Percentiles rank a stretch among this genome's conserved stretches.
These are phyloP conservation scores for Trypanosoma avium DNA, from an alignment of 208 protist species.

Conservation along the genomic window DNA sequence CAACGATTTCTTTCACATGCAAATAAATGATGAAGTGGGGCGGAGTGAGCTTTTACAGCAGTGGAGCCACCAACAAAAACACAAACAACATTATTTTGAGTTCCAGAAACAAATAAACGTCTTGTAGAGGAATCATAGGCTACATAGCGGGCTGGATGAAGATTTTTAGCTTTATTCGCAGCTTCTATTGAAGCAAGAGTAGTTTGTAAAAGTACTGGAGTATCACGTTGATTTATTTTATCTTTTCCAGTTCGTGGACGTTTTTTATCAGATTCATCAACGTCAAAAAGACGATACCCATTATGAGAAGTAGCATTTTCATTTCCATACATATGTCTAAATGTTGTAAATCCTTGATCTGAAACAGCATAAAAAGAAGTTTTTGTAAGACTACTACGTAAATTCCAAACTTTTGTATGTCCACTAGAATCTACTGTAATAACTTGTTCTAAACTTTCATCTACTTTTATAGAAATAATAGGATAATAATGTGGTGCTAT, in stretches of 20 bases:
- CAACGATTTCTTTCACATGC: constrained; percentile 40
- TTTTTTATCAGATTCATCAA: constrained; percentile 17
- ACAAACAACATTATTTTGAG: constrained; percentile 64
- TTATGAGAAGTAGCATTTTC: constrained; percentile 9
- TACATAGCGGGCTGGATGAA: constrained; percentile 45
- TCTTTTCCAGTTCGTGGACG: background rate
- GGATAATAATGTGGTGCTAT: constrained; percentile 60
- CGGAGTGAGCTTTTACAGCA: constrained; percentile 48
- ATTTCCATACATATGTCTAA: constrained; percentile 17
- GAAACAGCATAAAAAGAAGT: constrained; percentile 71
- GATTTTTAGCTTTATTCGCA: constrained; percentile 21
- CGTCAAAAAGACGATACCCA: constrained; percentile 26
- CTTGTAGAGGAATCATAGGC: constrained; percentile 63
- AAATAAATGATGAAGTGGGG: constrained; percentile 43
- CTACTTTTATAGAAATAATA: constrained; percentile 57
- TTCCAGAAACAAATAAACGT: constrained; percentile 65
- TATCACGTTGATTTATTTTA: background rate
- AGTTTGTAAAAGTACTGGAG: constrained; percentile 28
- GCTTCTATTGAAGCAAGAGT: constrained; percentile 35
- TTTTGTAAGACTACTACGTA: constrained; percentile 42
- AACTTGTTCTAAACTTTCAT: constrained; percentile 66
- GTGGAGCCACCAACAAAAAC: constrained; percentile 61
- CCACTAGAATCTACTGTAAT: constrained; percentile 64
- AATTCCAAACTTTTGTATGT: constrained; percentile 76
- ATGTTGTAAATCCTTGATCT: constrained; percentile 19